These are phyloP conservation scores for Pueraria montana DNA, from an alignment of 306 rosid species.

Conservation along the genomic window DNA sequence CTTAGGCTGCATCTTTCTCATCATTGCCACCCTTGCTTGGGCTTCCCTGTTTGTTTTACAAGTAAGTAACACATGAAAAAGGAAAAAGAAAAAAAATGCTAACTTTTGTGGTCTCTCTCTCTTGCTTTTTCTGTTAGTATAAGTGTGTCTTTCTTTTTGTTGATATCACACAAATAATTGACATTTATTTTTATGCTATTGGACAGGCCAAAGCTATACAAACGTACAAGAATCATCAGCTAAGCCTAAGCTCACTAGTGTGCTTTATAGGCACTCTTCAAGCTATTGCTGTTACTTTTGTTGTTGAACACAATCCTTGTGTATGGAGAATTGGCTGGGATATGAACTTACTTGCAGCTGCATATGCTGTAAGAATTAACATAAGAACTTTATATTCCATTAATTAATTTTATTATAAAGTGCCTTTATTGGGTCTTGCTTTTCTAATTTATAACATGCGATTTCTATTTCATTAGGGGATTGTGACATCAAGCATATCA, in stretches of 20 bases:
- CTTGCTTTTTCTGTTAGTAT: neutral
- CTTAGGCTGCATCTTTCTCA: conserved; percentile 77
- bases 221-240: conserved; percentile 88
- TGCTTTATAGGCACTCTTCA: conserved; percentile 89
- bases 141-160: neutral
- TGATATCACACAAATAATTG: neutral
- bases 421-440: neutral
- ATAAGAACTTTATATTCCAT: conserved; percentile 38
- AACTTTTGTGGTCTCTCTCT: neutral
- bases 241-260: conserved; percentile 77
- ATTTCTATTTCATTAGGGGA: conserved; percentile 61
- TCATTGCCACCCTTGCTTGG: conserved; percentile 97
- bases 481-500: conserved; percentile 87
- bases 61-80: too few species aligned
- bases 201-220: conserved; percentile 73
- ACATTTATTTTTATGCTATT: neutral
- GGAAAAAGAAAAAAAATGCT: neutral
- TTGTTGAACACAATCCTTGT: conserved; percentile 71
- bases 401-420: neutral
- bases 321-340: conserved; percentile 95
- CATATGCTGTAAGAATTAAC: conserved; percentile 95
- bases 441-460: neutral
- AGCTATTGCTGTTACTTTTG: conserved; percentile 87
- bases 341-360: conserved; percentile 93
- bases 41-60: conserved; percentile 88